Percentiles rank a stretch among this genome's conserved stretches.
Evolutionary conservation across 2,329 filamentous ascomycete species (phyloP).

Genomic region (Plenodomus lindquistii): DNA sequence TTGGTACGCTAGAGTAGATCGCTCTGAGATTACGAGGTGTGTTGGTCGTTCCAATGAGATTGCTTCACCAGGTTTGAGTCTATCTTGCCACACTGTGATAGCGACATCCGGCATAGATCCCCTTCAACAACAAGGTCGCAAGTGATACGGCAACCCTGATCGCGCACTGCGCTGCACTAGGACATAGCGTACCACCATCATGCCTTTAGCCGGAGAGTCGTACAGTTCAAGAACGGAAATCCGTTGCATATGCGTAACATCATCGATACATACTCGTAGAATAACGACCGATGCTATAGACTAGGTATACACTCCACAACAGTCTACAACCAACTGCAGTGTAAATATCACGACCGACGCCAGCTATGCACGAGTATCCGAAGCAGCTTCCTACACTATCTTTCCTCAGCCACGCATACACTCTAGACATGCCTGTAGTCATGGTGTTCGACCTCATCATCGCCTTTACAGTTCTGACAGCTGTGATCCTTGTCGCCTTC

Average conservation of each 20-base stretch:
- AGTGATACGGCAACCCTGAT: not conserved
- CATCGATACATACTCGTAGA: not conserved
- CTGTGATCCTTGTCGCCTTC: constrained; percentile 15
- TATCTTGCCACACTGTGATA: not conserved
- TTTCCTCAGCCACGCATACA: not conserved
- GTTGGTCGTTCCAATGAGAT: not conserved
- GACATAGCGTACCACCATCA: not conserved
- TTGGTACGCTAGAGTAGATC: constrained; percentile 22
- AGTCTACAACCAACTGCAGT: constrained; percentile 1
- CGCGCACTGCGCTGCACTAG: constrained; percentile 3
- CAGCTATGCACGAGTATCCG: constrained; percentile 2
- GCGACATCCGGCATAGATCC: not conserved
- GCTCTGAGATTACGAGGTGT: not conserved
- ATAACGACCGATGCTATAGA: not conserved
- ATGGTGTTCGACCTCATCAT: constrained; percentile 12
- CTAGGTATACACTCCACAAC: not conserved
- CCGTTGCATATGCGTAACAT: not conserved
- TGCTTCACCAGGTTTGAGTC: not conserved
- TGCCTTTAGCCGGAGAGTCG: constrained; percentile 2
- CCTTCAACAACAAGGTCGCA: not conserved
- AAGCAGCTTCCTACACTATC: constrained; percentile 2
- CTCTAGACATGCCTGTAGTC: constrained; percentile 4
- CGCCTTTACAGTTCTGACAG: constrained; percentile 17
- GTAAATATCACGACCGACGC: constrained; percentile 9
- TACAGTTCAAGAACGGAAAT: not conserved